Percentiles rank a stretch among this genome's conserved stretches.
These are phyloP conservation scores for Lasiosphaeriaceae sp. DNA, from an alignment of 495 filamentous ascomycete species.

Conservation along the genomic window DNA sequence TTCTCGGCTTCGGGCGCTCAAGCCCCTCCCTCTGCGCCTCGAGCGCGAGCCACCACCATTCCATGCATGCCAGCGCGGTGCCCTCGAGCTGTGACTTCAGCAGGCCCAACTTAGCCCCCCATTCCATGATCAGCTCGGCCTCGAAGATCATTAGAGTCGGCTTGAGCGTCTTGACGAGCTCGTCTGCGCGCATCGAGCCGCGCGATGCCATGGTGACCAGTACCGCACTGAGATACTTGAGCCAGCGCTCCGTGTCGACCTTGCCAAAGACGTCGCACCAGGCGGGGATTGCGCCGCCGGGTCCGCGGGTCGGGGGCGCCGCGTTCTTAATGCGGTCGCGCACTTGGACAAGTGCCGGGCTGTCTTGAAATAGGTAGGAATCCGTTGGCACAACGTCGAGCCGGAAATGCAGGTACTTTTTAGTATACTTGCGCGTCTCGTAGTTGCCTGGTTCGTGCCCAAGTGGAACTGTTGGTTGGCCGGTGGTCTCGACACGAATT, in stretches of 20 bases:
- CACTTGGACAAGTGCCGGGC: conserved; percentile 42
- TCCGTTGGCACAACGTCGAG: conserved; percentile 56
- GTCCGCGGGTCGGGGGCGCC: conserved; percentile 23
- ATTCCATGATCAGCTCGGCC: conserved; percentile 59
- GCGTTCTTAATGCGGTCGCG: conserved; percentile 30
- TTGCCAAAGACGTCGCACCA: conserved; percentile 77
- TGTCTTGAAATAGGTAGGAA: conserved; percentile 58
- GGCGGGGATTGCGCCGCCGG: conserved; percentile 54
- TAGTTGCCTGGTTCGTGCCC: conserved; percentile 72
- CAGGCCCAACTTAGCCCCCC: conserved; percentile 53
- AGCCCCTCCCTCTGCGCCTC: conserved; percentile 23
- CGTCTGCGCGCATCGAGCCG: conserved; percentile 51
- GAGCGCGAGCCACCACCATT: conserved; percentile 68
- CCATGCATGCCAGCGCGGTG: conserved; percentile 47
- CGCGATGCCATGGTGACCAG: conserved; percentile 56
- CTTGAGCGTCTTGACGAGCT: conserved; percentile 52
- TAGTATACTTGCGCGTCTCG: conserved; percentile 66
- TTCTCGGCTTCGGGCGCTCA: conserved; percentile 12
- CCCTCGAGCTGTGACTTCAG: conserved; percentile 28
- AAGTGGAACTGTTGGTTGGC: conserved; percentile 63
- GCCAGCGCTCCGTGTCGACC: conserved; percentile 61
- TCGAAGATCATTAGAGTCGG: conserved; percentile 67
- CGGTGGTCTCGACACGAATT: conserved; percentile 50
- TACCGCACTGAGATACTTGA: conserved; percentile 55
- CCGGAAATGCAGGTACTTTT: conserved; percentile 55